These are phyloP conservation scores for Pezicula neosporulosa DNA, from an alignment of 2,329 filamentous ascomycete genomes.

Conservation along the genomic window DNA sequence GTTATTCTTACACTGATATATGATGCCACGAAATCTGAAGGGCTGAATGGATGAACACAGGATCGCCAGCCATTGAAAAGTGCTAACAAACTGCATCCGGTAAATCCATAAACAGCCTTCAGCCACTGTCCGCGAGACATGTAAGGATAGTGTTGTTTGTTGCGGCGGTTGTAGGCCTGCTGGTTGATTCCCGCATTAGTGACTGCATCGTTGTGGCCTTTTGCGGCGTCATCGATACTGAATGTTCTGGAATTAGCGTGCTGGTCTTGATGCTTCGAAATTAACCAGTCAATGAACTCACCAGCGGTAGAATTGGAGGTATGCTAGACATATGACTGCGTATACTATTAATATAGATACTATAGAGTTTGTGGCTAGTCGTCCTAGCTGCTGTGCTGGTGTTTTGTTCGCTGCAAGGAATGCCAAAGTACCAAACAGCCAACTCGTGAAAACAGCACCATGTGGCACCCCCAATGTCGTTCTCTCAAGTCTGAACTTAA, in stretches of 20 bases:
- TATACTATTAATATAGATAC: slow-evolving; percentile 35
- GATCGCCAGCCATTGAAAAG: slow-evolving; percentile 14
- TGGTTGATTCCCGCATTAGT: background rate
- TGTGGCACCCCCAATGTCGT: slow-evolving; percentile 35
- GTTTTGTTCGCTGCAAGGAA: slow-evolving; percentile 31
- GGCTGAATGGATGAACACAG: slow-evolving; percentile 10
- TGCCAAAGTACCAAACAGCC: slow-evolving; percentile 33
- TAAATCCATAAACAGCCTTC: slow-evolving; percentile 7
- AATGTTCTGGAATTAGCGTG: background rate
- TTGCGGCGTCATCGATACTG: slow-evolving; percentile 4
- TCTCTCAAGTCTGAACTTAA: slow-evolving; percentile 29
- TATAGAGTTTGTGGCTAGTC: slow-evolving; percentile 31
- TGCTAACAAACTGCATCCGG: slow-evolving; percentile 7
- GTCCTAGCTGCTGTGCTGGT: slow-evolving; percentile 26
- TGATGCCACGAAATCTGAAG: slow-evolving; percentile 9
- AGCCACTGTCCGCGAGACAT: slow-evolving; percentile 13
- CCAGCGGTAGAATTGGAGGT: slow-evolving; percentile 27
- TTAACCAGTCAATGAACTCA: background rate
- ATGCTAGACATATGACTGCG: slow-evolving; percentile 28
- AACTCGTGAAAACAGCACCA: slow-evolving; percentile 33
- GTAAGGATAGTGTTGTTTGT: slow-evolving; percentile 8
- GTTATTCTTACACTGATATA: slow-evolving; percentile 7
- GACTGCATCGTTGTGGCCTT: background rate
- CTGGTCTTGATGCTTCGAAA: background rate
- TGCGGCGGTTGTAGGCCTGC: slow-evolving; percentile 1